Conservation (phyloP, 208 protist genomes). For the Naegleria lovaniensis region DNA sequence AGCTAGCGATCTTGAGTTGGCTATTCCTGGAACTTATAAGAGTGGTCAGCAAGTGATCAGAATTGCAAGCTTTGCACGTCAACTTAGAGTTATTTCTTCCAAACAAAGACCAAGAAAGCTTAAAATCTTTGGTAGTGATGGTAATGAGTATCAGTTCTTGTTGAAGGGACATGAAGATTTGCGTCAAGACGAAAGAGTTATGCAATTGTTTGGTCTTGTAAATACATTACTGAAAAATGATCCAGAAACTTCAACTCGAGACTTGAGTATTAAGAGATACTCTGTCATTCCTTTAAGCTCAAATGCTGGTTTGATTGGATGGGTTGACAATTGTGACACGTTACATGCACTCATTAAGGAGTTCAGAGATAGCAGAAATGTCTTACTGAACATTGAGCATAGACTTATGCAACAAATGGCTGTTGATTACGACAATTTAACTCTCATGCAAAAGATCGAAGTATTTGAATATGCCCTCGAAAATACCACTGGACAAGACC, state of each 20-base stretch:
- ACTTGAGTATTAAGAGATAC: conserved; percentile 89
- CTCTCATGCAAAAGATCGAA: conserved; percentile 95
- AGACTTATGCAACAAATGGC: conserved; percentile 77
- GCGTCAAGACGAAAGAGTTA: conserved; percentile 98
- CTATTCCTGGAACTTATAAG: conserved; percentile 93
- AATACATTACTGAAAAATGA: conserved; percentile 92
- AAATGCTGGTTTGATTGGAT: conserved; percentile 98
- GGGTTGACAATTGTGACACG: conserved; percentile 96
- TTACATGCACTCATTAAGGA: conserved; percentile 95
- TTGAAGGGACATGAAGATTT: conserved; percentile 97
- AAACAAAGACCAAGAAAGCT: conserved; percentile 99
- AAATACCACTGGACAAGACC: conserved; percentile 86
- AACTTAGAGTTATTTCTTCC: conserved; percentile 91
- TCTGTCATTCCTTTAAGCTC: conserved; percentile 96
- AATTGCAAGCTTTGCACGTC: conserved; percentile 83
- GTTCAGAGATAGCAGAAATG: conserved; percentile 83
- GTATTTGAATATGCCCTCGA: conserved; percentile 86
- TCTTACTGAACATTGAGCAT: conserved; percentile 90
- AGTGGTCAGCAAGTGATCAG: conserved; percentile 71
- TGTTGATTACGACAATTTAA: conserved; percentile 83
- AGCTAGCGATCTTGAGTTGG: conserved; percentile 85
- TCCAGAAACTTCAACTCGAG: conserved; percentile 63
- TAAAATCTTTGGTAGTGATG: conserved; percentile 88
- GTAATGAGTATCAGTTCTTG: conserved; percentile 90
- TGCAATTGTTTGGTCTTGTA: conserved; percentile 99